Percentiles rank a stretch among this genome's conserved stretches.
These are phyloP conservation scores for Rhizoctonia solani DNA, from an alignment of 1,284 basidiomycete genomes.

Conservation along the genomic window DNA sequence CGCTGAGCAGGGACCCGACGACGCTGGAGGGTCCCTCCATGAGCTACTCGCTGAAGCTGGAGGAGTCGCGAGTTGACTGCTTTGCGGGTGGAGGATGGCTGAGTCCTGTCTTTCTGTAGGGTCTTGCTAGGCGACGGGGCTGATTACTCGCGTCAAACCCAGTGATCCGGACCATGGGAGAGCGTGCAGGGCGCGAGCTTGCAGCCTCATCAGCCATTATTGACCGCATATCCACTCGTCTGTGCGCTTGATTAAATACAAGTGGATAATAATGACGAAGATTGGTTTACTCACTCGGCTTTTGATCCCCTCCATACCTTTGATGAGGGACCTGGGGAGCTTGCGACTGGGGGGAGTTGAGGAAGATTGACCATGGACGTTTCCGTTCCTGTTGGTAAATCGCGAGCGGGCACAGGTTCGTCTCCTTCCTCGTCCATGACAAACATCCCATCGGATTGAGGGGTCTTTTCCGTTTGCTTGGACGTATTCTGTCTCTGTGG, in stretches of 20 bases:
- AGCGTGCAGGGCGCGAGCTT: background rate
- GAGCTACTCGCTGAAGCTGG: slow-evolving; percentile 24
- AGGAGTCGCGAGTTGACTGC: slow-evolving; percentile 16
- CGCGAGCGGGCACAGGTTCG: background rate
- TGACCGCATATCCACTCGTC: slow-evolving; percentile 73
- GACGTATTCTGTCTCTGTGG: slow-evolving; percentile 36
- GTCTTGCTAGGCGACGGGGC: slow-evolving; percentile 24
- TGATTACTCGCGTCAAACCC: slow-evolving; percentile 23
- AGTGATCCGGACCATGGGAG: slow-evolving; percentile 39
- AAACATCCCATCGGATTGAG: slow-evolving; percentile 61
- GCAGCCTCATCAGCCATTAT: slow-evolving; percentile 81
- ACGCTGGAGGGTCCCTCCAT: slow-evolving; percentile 5
- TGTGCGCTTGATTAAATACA: slow-evolving; percentile 52
- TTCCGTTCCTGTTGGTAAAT: slow-evolving; percentile 35
- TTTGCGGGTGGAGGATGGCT: slow-evolving; percentile 18
- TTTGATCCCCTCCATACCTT: slow-evolving; percentile 7
- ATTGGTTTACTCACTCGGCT: slow-evolving; percentile 7
- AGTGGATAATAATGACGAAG: slow-evolving; percentile 38
- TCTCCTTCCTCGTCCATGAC: slow-evolving; percentile 62
- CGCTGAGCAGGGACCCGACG: slow-evolving; percentile 9
- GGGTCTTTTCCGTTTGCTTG: slow-evolving; percentile 40
- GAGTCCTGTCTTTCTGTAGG: slow-evolving; percentile 32
- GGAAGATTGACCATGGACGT: background rate
- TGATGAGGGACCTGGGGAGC: slow-evolving; percentile 44
- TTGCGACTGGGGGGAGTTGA: slow-evolving; percentile 40